Conservation (phyloP, 1,139 yeast species). For the Debaryomyces nepalensis region DNA sequence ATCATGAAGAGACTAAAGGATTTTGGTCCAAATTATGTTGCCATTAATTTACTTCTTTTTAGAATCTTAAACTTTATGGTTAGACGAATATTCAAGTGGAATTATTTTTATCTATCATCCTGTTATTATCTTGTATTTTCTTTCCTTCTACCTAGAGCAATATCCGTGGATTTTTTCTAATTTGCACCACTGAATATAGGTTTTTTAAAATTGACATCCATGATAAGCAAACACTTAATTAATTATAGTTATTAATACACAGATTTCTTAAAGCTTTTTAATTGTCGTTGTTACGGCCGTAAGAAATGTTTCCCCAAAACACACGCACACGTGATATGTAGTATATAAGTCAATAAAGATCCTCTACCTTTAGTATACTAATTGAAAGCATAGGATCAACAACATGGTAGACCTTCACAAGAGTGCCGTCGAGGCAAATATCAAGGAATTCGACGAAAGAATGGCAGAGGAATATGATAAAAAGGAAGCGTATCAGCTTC, state of each 20-base stretch:
- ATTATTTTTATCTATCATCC: slow-evolving; percentile 9
- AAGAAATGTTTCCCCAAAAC: too few species aligned
- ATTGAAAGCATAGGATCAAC: background rate
- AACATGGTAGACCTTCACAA: slow-evolving; percentile 18
- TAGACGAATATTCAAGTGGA: slow-evolving; percentile 2
- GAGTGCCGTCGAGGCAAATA: slow-evolving; percentile 32
- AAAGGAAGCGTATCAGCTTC: slow-evolving; percentile 22
- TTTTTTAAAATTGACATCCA: slow-evolving; percentile 7
- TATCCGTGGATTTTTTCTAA: background rate
- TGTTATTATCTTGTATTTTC: slow-evolving; percentile 9
- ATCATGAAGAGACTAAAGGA: slow-evolving; percentile 44
- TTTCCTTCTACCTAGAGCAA: slow-evolving; percentile 5
- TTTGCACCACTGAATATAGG: slow-evolving; percentile 1
- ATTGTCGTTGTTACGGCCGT: too few species aligned
- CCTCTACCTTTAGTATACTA: too few species aligned
- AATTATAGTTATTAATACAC: slow-evolving; percentile 5
- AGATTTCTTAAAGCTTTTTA: background rate
- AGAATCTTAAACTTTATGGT: slow-evolving; percentile 6
- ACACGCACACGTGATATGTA: too few species aligned
- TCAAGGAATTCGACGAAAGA: slow-evolving; percentile 24
- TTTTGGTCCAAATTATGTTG: slow-evolving; percentile 54
- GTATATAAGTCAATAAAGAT: too few species aligned
- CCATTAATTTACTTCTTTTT: slow-evolving; percentile 27
- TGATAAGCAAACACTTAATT: background rate
- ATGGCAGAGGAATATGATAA: slow-evolving; percentile 31